Evolutionary conservation across 306 rosid genomes (phyloP).

Genomic region (Prunus kanzakura): DNA sequence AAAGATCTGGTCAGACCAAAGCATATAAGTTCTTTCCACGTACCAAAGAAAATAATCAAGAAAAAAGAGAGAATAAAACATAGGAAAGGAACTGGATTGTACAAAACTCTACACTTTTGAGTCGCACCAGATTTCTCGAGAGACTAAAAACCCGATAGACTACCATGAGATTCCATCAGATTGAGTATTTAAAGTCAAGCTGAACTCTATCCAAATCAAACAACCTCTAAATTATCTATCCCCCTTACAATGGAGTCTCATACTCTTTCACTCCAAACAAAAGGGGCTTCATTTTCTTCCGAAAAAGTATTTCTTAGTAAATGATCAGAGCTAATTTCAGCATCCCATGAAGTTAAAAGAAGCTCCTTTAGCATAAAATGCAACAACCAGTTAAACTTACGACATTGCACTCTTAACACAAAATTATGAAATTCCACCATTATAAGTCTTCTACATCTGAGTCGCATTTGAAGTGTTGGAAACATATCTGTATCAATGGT

Average conservation of each 20-base stretch:
- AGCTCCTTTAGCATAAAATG: neutral
- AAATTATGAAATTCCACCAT: neutral
- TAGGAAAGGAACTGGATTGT: neutral
- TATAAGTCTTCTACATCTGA: neutral
- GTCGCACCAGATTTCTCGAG: neutral
- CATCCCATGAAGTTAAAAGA: neutral
- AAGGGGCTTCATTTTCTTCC: neutral
- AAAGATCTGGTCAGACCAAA: constrained; percentile 51
- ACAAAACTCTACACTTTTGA: neutral
- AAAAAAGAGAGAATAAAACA: neutral
- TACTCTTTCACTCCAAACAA: neutral
- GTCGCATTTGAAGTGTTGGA: neutral
- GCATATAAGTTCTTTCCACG: neutral
- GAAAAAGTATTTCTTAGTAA: neutral
- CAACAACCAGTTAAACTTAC: neutral
- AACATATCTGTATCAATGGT: neutral
- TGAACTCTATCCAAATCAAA: neutral
- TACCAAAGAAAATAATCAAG: neutral
- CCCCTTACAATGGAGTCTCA: neutral
- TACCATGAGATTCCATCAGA: neutral
- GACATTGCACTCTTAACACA: neutral
- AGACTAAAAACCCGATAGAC: neutral
- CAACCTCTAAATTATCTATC: neutral
- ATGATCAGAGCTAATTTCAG: neutral
- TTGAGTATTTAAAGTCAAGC: neutral